Evolutionary conservation across 2,329 filamentous ascomycete species (phyloP), one percentile per base, ranked within the genome.

Genomic region (Botryotinia narcissicola): DNA sequence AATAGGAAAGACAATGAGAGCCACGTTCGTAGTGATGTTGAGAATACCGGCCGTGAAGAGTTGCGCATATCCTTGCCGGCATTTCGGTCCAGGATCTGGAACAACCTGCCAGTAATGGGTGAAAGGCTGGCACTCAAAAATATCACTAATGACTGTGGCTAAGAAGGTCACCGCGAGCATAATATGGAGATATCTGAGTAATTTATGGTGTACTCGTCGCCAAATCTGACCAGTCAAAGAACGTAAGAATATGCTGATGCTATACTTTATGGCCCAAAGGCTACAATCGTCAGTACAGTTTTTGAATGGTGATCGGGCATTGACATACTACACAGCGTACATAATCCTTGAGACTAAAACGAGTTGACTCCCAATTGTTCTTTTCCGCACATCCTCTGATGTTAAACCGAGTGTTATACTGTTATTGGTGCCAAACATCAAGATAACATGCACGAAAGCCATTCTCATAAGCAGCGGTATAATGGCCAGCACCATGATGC

Each of bases 341-440:
- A 94, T 92, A 74, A 98, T 90, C 73, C 96, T 89, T 64, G 93
- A 90, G 25, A 88, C 90, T 71, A 98, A 86, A 37, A 98, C 95
- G 77, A 98, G 83, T 75, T 90, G 90, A 78, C 95, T 95, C 9
- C 93, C 95, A 72, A 95, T 88, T 70, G 88, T 84, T 76, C 91
- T 91, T 64, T 87, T 86, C 37, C 83, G 84, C 54, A 95, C 85
- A 69, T 92, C 86, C 1, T 86, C 82, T 22, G 86, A 84, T 87
- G 79, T 87, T 78, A 88, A 85, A 1, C 82, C 84, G 12, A 81
- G 83, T 1, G 86, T 86, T 57, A 89, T 83, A 74, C 90, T 90
- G 80, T 99, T 98, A 83, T 98, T 99, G 73, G 95, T 98, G 70
- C 95, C 95, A 81, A 90, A 93, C n/a, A 92, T 82, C 71, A 99